phyloP scores from a whole-genome alignment of 1,139 yeast genomes.

The Scheffersomyces cryptocercus region DNA sequence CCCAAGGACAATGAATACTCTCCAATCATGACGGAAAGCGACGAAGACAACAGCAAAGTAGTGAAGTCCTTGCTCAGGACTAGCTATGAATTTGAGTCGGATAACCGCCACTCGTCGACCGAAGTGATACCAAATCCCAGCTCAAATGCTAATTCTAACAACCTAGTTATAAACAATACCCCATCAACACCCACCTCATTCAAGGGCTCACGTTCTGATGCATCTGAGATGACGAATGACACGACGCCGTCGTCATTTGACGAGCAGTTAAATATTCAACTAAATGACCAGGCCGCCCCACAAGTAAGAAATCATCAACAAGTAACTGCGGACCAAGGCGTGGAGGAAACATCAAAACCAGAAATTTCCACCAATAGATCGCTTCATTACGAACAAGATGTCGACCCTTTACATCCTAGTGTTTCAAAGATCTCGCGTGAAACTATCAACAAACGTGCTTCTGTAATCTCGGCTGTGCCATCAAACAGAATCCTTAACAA shows the following conservation, averaged over 20 bases:
- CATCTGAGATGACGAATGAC: slow-evolving; percentile 29
- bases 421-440: background rate
- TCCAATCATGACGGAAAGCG: background rate
- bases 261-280: slow-evolving; percentile 5
- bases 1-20: background rate
- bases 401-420: slow-evolving; percentile 3
- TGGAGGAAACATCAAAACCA: background rate
- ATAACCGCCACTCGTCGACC: background rate
- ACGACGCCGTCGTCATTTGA: slow-evolving; percentile 37
- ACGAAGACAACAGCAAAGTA: background rate
- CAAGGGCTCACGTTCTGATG: slow-evolving; percentile 25
- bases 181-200: slow-evolving; percentile 39
- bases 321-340: background rate
- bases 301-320: background rate
- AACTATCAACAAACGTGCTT: no score
- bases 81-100: background rate
- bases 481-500: slow-evolving; percentile 2
- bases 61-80: background rate
- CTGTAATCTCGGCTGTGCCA: background rate
- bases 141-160: background rate
- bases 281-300: background rate
- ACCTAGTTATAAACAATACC: slow-evolving; percentile 3
- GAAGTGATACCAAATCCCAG: background rate
- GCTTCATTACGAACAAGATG: slow-evolving; percentile 3
- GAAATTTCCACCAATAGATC: background rate